phyloP scores from a whole-genome alignment of 305 asterid species.

The Ajuga reptans region DNA sequence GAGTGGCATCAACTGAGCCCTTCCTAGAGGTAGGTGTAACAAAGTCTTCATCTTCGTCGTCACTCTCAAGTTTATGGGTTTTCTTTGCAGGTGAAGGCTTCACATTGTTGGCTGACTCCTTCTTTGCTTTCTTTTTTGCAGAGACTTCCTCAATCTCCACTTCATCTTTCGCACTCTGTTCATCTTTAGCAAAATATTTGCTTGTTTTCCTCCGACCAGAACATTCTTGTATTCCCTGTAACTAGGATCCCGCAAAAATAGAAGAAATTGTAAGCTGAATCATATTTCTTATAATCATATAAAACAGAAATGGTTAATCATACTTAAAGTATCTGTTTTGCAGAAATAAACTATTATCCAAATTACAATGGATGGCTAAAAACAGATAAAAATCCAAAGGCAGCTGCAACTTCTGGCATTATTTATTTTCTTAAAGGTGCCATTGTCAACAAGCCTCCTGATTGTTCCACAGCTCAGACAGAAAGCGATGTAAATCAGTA shows the following conservation, averaged over 20 bases:
- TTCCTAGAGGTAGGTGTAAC: constrained; percentile 44
- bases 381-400: not conserved
- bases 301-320: not conserved
- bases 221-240: constrained; percentile 55
- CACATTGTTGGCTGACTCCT: constrained; percentile 26
- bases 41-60: constrained; percentile 73
- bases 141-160: constrained; percentile 49
- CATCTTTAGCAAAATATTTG: constrained; percentile 68
- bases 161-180: constrained; percentile 40
- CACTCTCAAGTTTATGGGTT: constrained; percentile 46
- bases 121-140: constrained; percentile 51
- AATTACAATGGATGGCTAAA: not conserved
- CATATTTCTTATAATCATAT: not conserved
- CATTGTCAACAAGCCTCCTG: not conserved
- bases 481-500: not conserved
- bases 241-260: constrained; percentile 30
- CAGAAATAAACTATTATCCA: constrained; percentile 5
- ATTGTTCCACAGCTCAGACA: not conserved
- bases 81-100: constrained; percentile 55
- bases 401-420: constrained; percentile 4
- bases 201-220: constrained; percentile 80
- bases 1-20: constrained; percentile 39
- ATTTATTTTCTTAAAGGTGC: not conserved
- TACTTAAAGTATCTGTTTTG: constrained; percentile 7
- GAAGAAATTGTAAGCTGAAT: not conserved